These are phyloP conservation scores for Plectosphaerella plurivora DNA, from an alignment of 2,329 filamentous ascomycete genomes.

Conservation along the genomic window DNA sequence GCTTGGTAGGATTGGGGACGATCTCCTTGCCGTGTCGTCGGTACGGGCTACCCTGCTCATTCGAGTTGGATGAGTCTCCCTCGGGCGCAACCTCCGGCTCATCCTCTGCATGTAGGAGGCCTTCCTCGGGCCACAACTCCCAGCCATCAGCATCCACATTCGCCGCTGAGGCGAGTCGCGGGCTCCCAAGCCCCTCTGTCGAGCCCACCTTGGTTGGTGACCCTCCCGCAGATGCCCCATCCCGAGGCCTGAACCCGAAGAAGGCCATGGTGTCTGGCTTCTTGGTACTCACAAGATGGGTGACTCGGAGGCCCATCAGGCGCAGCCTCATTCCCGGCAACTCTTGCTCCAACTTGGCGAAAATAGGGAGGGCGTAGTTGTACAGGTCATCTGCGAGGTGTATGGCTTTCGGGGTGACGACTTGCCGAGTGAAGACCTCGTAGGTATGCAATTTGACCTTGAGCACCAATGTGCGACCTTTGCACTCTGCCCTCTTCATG, in stretches of 20 bases:
- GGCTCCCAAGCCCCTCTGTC: neutral
- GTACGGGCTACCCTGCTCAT: conserved; percentile 41
- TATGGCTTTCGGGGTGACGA: conserved; percentile 68
- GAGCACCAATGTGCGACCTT: conserved; percentile 83
- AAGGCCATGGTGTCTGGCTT: conserved; percentile 74
- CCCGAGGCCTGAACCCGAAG: conserved; percentile 58
- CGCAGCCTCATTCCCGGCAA: conserved; percentile 74
- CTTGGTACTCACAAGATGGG: conserved; percentile 80
- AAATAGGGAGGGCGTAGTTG: conserved; percentile 73
- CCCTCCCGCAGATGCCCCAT: conserved; percentile 1
- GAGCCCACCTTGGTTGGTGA: conserved; percentile 12
- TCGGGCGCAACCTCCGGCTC: conserved; percentile 27
- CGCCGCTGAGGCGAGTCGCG: conserved; percentile 23
- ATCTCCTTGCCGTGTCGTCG: conserved; percentile 48
- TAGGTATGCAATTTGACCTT: conserved; percentile 95
- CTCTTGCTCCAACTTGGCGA: conserved; percentile 79
- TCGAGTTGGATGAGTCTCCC: conserved; percentile 46
- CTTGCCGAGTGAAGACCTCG: conserved; percentile 83
- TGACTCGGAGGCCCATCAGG: conserved; percentile 85
- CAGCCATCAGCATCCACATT: conserved; percentile 43
- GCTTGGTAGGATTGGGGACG: conserved; percentile 36
- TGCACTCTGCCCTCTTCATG: conserved; percentile 72
- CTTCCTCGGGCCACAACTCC: conserved; percentile 66
- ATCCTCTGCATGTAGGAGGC: conserved; percentile 35
- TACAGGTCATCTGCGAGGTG: conserved; percentile 77